phyloP scores from a whole-genome alignment of 2,329 filamentous ascomycete species.

The Sporothrix euskadiensis region DNA sequence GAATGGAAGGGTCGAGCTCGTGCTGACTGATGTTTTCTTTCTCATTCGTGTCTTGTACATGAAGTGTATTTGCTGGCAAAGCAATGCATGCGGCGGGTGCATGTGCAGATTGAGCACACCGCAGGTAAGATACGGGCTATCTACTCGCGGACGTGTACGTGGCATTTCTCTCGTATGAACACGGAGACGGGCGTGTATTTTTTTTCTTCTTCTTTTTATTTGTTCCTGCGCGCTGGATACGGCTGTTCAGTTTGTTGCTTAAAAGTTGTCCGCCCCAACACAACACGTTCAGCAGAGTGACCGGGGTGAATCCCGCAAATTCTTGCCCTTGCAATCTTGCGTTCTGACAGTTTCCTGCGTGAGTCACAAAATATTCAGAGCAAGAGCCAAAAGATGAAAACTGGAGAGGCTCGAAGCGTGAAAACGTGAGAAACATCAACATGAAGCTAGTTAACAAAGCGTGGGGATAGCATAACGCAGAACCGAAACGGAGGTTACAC shows the following conservation, averaged over 20 bases:
- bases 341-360: not conserved
- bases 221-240: not conserved
- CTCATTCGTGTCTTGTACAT: no score
- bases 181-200: not conserved
- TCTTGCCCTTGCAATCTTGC: not conserved
- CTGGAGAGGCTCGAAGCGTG: not conserved
- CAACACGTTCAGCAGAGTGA: not conserved
- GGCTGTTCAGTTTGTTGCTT: not conserved
- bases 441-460: not conserved
- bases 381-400: not conserved
- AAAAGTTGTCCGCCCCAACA: not conserved
- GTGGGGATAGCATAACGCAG: not conserved
- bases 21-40: constrained; percentile 3
- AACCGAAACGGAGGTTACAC: not conserved
- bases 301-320: not conserved
- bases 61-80: not conserved
- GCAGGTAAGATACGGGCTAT: not conserved
- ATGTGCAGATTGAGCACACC: not conserved
- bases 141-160: not conserved
- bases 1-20: not conserved
- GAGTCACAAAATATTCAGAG: constrained; percentile 4
- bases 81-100: not conserved
- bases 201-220: not conserved
- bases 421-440: not conserved
- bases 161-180: not conserved